Percentiles rank a stretch among this genome's conserved stretches.
phyloP scores from a whole-genome alignment of 1,139 yeast genomes.

The Ashbya aceris region DNA sequence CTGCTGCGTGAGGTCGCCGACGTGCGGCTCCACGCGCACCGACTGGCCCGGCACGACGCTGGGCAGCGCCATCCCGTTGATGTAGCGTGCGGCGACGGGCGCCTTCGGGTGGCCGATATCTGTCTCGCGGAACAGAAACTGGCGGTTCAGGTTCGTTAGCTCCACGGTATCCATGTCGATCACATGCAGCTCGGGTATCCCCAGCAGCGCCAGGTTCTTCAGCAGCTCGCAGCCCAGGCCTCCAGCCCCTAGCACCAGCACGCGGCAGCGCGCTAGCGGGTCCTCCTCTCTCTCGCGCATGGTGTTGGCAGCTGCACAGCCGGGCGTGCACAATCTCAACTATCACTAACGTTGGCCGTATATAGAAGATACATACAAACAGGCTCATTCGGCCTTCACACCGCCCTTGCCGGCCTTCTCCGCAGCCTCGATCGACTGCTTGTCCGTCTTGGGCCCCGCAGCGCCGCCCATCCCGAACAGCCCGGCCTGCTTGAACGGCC shows the following conservation, averaged over 20 bases:
- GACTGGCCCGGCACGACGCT: conserved; percentile 33
- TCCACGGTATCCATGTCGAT: conserved; percentile 96
- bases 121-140: conserved; percentile 61
- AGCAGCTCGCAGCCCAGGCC: conserved; percentile 93
- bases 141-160: conserved; percentile 80
- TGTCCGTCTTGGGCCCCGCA: conserved; percentile 63
- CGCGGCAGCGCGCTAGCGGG: conserved; percentile 8
- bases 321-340: no score
- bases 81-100: conserved; percentile 59
- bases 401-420: conserved; percentile 88
- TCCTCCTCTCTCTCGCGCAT: neutral
- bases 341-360: no score
- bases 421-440: conserved; percentile 75
- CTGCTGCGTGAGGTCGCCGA: conserved; percentile 66
- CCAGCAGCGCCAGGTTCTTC: conserved; percentile 71
- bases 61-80: conserved; percentile 28
- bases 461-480: conserved; percentile 63
- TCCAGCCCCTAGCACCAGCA: conserved; percentile 79
- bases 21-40: conserved; percentile 47
- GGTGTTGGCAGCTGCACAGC: neutral
- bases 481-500: conserved; percentile 91
- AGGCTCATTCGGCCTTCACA: conserved; percentile 67
- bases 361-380: no score
- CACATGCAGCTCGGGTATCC: conserved; percentile 66
- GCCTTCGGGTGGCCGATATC: conserved; percentile 85